These are phyloP conservation scores for Sphagnum fallax DNA, from an alignment of 228 moss, liverwort and hornwort genomes.

Conservation along the genomic window DNA sequence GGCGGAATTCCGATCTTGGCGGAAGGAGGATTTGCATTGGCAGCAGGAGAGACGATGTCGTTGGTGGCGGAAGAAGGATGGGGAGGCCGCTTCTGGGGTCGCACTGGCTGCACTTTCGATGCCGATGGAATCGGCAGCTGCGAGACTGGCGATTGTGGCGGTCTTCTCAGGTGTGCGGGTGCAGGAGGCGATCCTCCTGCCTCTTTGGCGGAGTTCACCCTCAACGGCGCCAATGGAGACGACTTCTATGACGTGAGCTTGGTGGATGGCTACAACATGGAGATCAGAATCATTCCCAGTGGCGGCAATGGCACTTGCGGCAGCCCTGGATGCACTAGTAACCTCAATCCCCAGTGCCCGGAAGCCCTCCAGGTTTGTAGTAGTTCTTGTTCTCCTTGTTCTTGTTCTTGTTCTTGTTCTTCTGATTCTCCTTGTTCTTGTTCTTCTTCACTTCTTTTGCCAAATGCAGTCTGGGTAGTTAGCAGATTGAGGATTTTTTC, in stretches of 20 bases:
- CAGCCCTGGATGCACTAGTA: conserved; percentile 5
- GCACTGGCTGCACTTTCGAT: neutral
- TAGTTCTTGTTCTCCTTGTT: conserved; percentile 20
- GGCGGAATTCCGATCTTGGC: neutral
- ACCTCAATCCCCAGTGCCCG: conserved; percentile 10
- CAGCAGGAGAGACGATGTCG: neutral
- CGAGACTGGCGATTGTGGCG: conserved; percentile 5
- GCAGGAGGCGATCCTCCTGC: conserved; percentile 14
- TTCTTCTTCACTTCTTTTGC: conserved; percentile 4
- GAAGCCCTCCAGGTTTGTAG: conserved; percentile 8
- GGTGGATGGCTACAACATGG: conserved; percentile 14
- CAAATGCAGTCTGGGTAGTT: no score
- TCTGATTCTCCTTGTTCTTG: conserved; percentile 18
- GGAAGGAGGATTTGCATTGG: conserved; percentile 3
- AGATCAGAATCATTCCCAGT: neutral
- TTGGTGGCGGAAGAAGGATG: neutral
- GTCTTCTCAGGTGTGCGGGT: conserved; percentile 1
- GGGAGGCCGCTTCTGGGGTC: conserved; percentile 10
- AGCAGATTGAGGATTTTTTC: no score
- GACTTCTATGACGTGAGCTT: conserved; percentile 14
- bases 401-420: conserved; percentile 13
- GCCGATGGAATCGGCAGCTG: neutral
- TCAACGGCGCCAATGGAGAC: neutral
- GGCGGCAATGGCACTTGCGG: neutral
- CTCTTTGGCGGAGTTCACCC: conserved; percentile 7